A percentile compares a stretch with the other conserved stretches of the same genome.
These are phyloP conservation scores for Pichia cabralensis DNA, from an alignment of 805 yeast genomes.

Conservation along the genomic window DNA sequence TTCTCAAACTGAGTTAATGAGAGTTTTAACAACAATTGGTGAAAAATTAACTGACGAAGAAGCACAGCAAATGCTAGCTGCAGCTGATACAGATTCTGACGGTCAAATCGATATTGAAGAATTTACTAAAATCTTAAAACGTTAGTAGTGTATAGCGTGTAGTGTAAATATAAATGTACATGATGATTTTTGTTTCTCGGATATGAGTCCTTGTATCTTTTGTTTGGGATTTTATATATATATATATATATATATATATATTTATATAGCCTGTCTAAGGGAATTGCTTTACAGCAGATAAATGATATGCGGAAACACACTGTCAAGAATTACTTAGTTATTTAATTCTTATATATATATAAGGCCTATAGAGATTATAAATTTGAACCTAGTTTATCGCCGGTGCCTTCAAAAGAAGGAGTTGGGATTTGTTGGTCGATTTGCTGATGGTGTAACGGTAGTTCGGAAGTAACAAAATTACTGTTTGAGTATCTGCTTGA, in stretches of 20 bases:
- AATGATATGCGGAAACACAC: too few species aligned
- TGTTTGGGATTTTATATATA: neutral
- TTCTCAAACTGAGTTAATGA: constrained; percentile 92
- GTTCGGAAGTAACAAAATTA: too few species aligned
- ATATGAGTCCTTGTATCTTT: neutral
- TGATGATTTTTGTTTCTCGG: neutral
- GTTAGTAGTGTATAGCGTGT: too few species aligned
- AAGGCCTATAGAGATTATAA: too few species aligned
- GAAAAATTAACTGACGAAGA: constrained; percentile 94
- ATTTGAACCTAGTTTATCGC: neutral
- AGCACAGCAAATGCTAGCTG: constrained; percentile 94
- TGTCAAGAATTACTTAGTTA: too few species aligned
- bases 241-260: neutral
- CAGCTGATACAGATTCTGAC: constrained; percentile 90
- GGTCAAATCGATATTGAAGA: constrained; percentile 97
- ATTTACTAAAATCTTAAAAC: constrained; percentile 79
- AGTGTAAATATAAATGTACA: neutral
- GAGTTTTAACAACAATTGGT: constrained; percentile 94
- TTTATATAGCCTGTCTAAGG: neutral
- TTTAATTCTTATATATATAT: too few species aligned
- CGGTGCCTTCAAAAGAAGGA: neutral
- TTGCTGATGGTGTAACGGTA: too few species aligned
- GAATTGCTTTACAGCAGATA: too few species aligned
- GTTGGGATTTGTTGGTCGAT: too few species aligned
- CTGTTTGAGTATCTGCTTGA: too few species aligned